Conservation (phyloP, 108 stramenopile genomes). For the Cyclostephanos tholiformis region DNA sequence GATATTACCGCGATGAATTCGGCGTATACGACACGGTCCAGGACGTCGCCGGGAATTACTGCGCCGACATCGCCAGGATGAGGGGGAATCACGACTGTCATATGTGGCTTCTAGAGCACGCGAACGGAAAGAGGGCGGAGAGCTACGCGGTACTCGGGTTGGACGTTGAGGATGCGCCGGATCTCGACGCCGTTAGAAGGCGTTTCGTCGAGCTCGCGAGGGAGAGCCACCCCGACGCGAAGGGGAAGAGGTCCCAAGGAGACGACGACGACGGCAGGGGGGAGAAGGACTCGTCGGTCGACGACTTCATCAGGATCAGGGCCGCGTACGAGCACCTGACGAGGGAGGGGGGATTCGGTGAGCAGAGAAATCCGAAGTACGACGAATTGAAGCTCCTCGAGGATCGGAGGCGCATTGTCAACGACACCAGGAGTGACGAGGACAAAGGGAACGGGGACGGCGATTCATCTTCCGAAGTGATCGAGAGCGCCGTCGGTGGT, state of each 20-base stretch:
- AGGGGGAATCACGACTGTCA: slow-evolving; percentile 58
- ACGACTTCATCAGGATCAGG: slow-evolving; percentile 42
- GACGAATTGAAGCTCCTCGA: slow-evolving; percentile 42
- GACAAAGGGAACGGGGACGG: slow-evolving; percentile 10
- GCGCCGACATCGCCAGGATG: slow-evolving; percentile 85
- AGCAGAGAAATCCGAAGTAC: slow-evolving; percentile 54
- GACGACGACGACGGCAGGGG: slow-evolving; percentile 12
- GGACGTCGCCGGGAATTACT: slow-evolving; percentile 81
- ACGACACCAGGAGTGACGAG: slow-evolving; percentile 18
- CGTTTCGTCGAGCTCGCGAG: slow-evolving; percentile 60
- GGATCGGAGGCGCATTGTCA: slow-evolving; percentile 15
- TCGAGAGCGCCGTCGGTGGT: slow-evolving; percentile 11
- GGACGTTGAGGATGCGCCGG: slow-evolving; percentile 26
- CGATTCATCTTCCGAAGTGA: not conserved
- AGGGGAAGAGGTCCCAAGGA: slow-evolving; percentile 1
- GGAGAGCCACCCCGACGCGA: slow-evolving; percentile 69
- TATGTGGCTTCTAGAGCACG: slow-evolving; percentile 57
- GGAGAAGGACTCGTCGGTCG: slow-evolving; percentile 1
- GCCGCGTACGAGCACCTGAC: slow-evolving; percentile 53
- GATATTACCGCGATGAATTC: slow-evolving; percentile 65
- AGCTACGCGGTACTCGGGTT: slow-evolving; percentile 63
- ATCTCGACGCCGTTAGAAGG: slow-evolving; percentile 37
- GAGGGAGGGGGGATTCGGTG: slow-evolving; percentile 50
- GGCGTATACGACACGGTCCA: slow-evolving; percentile 64
- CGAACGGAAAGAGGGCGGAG: slow-evolving; percentile 59